Evolutionary conservation across 2,329 filamentous ascomycete species (phyloP).

Genomic region (Pseudogymnoascus pannorum): DNA sequence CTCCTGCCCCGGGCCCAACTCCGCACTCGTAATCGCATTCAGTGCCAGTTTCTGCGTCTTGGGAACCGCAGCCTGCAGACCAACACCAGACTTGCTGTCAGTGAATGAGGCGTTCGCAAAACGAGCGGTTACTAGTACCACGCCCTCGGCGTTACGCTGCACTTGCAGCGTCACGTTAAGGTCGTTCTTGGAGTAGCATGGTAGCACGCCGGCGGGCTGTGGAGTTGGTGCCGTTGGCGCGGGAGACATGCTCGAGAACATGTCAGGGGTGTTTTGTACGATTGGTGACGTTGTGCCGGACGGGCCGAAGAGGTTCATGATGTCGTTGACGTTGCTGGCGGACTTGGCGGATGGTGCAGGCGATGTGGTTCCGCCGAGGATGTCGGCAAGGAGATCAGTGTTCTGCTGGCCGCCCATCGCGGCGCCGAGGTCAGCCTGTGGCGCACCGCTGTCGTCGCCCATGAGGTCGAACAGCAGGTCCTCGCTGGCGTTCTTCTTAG

Average conservation of each 20-base stretch:
- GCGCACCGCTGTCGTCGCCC: slow-evolving; percentile 62
- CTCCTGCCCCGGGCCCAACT: slow-evolving; percentile 69
- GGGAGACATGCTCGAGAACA: slow-evolving; percentile 43
- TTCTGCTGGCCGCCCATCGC: slow-evolving; percentile 39
- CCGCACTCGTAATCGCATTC: slow-evolving; percentile 76
- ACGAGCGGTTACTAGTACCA: slow-evolving; percentile 72
- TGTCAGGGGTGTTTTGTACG: slow-evolving; percentile 39
- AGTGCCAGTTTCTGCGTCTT: slow-evolving; percentile 93
- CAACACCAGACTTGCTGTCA: slow-evolving; percentile 62
- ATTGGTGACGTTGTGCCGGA: slow-evolving; percentile 40
- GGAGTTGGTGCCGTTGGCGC: slow-evolving; percentile 33
- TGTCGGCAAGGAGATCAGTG: slow-evolving; percentile 76
- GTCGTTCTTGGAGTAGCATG: slow-evolving; percentile 81
- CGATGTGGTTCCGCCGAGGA: slow-evolving; percentile 67
- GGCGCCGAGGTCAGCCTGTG: slow-evolving; percentile 47
- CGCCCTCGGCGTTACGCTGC: slow-evolving; percentile 71
- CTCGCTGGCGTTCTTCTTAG: slow-evolving; percentile 78
- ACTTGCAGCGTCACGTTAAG: slow-evolving; percentile 74
- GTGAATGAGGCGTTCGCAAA: slow-evolving; percentile 73
- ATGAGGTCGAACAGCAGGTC: slow-evolving; percentile 90
- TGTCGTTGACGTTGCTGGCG: slow-evolving; percentile 56
- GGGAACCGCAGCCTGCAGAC: slow-evolving; percentile 88
- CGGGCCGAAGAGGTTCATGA: slow-evolving; percentile 81
- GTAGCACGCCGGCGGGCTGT: slow-evolving; percentile 47
- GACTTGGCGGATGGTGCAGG: slow-evolving; percentile 36